Conservation (phyloP, 768 basidiomycete genomes). For the Leccinum longicurvipes region DNA sequence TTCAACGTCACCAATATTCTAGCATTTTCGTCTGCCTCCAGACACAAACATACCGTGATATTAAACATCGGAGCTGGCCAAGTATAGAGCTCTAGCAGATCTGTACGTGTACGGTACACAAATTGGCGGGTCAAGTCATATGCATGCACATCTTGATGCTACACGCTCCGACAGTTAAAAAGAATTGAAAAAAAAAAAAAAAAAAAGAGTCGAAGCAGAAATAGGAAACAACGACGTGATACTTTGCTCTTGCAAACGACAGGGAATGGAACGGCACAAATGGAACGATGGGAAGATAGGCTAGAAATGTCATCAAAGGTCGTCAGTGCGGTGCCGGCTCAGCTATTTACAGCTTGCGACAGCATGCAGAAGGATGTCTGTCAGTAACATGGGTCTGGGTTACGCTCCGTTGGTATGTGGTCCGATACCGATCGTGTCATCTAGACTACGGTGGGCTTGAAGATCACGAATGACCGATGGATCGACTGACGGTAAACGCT, state of each 20-base stretch:
- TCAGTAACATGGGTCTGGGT: slow-evolving; percentile 10
- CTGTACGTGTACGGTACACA: slow-evolving; percentile 27
- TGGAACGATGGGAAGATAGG: slow-evolving; percentile 17
- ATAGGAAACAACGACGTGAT: slow-evolving; percentile 13
- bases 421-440: slow-evolving; percentile 43
- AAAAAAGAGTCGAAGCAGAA: slow-evolving; percentile 2
- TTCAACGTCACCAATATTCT: not conserved
- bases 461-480: slow-evolving; percentile 85
- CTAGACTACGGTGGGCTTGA: slow-evolving; percentile 82
- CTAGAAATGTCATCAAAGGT: slow-evolving; percentile 28
- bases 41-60: not conserved
- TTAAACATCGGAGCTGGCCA: slow-evolving; percentile 12
- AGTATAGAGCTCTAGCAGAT: slow-evolving; percentile 24
- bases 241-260: slow-evolving; percentile 16
- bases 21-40: not conserved
- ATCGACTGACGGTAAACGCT: slow-evolving; percentile 58
- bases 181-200: not conserved
- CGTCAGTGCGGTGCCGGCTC: slow-evolving; percentile 21
- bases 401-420: slow-evolving; percentile 30
- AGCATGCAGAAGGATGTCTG: slow-evolving; percentile 14
- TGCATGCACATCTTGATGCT: slow-evolving; percentile 26
- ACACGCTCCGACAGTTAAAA: slow-evolving; percentile 22
- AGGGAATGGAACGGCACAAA: slow-evolving; percentile 16
- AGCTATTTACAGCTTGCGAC: slow-evolving; percentile 25
- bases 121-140: slow-evolving; percentile 18